A percentile compares a stretch with the other conserved stretches of the same genome.
phyloP scores from a whole-genome alignment of 73 alveolate genomes.

The Stentor roeselii region DNA sequence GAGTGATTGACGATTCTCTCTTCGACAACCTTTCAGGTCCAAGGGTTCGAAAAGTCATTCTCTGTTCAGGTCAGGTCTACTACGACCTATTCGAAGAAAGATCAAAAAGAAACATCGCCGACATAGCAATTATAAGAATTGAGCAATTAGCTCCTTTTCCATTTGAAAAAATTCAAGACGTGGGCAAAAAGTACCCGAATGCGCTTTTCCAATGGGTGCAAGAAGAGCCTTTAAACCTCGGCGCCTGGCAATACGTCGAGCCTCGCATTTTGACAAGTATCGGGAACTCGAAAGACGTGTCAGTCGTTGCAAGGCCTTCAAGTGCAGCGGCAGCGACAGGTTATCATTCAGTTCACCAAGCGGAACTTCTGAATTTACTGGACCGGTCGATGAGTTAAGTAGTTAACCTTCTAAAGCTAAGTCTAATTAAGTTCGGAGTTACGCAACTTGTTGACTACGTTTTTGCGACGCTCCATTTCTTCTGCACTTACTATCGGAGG shows the following conservation, averaged over 20 bases:
- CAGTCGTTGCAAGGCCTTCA: constrained; percentile 53
- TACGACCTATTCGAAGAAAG: constrained; percentile 52
- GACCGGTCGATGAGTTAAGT: constrained; percentile 34
- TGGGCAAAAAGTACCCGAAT: constrained; percentile 41
- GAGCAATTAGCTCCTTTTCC: constrained; percentile 85
- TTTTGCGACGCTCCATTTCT: constrained; percentile 12
- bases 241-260: constrained; percentile 61
- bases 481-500: constrained; percentile 10
- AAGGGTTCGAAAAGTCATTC: constrained; percentile 48
- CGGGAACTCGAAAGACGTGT: constrained; percentile 24
- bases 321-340: constrained; percentile 80
- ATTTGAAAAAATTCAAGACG: constrained; percentile 53
- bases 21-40: background rate
- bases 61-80: constrained; percentile 75
- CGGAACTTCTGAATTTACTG: constrained; percentile 41
- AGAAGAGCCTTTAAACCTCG: constrained; percentile 81
- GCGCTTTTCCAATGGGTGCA: constrained; percentile 57
- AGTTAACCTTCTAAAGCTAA: too few species aligned
- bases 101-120: constrained; percentile 28
- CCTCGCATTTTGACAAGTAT: constrained; percentile 59
- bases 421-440: too few species aligned
- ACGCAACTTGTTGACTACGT: background rate
- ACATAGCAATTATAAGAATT: constrained; percentile 68
- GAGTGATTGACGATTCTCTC: constrained; percentile 37
- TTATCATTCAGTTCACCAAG: constrained; percentile 54